Evolutionary conservation across 106 monocot species (phyloP), one percentile per base, ranked within the genome.

Genomic region (Allium sativum): DNA sequence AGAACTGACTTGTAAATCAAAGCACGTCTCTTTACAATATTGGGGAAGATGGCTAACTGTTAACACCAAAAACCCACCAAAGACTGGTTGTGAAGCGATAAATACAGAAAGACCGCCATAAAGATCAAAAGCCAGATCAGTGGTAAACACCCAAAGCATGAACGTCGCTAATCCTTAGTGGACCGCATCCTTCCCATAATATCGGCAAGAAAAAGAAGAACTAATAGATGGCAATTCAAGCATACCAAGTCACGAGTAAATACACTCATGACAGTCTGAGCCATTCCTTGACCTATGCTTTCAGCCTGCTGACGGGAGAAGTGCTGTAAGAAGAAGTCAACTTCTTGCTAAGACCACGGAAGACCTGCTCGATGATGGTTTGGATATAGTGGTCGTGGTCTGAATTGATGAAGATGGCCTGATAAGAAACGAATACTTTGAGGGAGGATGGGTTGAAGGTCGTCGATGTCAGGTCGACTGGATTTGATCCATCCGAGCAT

Each of bases 321-420:
- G 85, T 81, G 31, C 72, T 74, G 16, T 74, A 48, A 62, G 82
- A 76, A 40, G 82, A 76, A 42, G 67, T 65, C 21, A 72, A 58
- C 53, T 64, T 50, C 66, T 67, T 42, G 65, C 65, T 62, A 48
- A 53, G 57, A 46, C 73, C 65, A 15, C 90, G 85, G 56, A 90
- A 90, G 62, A 90, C 82, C 85, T 90, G 90, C 77, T 90, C 90
- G 59, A 79, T 76, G 74, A 90, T 90, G 59, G 79, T 85, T 77
- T 90, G 85, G 66, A 85, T 82, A 21, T 82, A 85, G 76, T 90
- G 90, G 55, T 85, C 86, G 20, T 85, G 90, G 67, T 90, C 90
- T 16, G 85, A 82, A 74, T 82, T 85, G 21, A 90, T 69, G 69
- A 77, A 90, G 45, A 68, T 73, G 67, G 90, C 82, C 13, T 74